Percentiles rank a stretch among this genome's conserved stretches.
Evolutionary conservation across 306 rosid genomes (phyloP).

Genomic region (Cucurbita moschata): DNA sequence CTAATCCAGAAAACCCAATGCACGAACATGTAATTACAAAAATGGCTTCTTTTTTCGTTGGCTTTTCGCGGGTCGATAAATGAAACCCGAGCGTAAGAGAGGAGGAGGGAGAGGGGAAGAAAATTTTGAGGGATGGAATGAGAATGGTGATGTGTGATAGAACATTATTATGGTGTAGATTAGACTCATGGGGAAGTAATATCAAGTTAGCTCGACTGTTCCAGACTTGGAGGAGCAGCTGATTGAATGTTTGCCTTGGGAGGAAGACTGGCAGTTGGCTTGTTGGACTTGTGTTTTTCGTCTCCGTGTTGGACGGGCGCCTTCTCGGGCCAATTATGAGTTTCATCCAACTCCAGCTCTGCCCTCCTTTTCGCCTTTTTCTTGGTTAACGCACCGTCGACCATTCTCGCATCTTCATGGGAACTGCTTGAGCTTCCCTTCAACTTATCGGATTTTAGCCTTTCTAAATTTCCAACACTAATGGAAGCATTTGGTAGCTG

Average conservation of each 20-base stretch:
- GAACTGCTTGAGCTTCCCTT: constrained; percentile 53
- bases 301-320: constrained; percentile 44
- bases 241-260: constrained; percentile 48
- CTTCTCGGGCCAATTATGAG: constrained; percentile 43
- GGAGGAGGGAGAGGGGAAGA: not conserved
- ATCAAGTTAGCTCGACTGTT: constrained; percentile 73
- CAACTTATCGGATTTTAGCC: constrained; percentile 48
- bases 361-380: constrained; percentile 75
- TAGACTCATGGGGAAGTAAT: constrained; percentile 18
- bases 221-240: constrained; percentile 45
- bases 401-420: constrained; percentile 39
- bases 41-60: constrained; percentile 19
- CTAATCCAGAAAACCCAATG: constrained; percentile 27
- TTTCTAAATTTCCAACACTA: constrained; percentile 26
- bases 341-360: constrained; percentile 50
- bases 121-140: constrained; percentile 2
- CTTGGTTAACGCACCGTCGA: constrained; percentile 44
- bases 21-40: constrained; percentile 56
- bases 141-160: constrained; percentile 3
- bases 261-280: constrained; percentile 44
- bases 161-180: constrained; percentile 20
- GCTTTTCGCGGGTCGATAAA: constrained; percentile 11
- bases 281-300: constrained; percentile 52
- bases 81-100: constrained; percentile 21
- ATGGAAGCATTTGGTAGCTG: constrained; percentile 37